Evolutionary conservation across 495 filamentous ascomycete genomes (phyloP), one percentile per base, ranked within the genome.

Genomic region (Penicillium riverlandense): DNA sequence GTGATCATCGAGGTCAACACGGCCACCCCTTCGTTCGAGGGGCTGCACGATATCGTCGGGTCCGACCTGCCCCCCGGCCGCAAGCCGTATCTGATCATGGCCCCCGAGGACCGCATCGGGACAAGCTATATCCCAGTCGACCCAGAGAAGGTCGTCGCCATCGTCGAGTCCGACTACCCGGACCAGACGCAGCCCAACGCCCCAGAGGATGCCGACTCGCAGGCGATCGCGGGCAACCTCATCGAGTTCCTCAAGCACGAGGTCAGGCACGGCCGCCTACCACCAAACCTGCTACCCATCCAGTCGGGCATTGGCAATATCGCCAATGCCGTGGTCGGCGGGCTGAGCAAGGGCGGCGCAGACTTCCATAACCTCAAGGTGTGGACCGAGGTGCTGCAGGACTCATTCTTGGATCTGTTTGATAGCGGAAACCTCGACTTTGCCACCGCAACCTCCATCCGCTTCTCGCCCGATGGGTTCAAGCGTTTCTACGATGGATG

Each of bases 1-100:
- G 83, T 95, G 62, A 88, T 95, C 54, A 87, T 95, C 51, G 89
- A 95, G 69, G 86, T 95, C 65, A 95, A 95, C 72, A 95, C 89
- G 1, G 69, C 86, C 6, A 78, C 84, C 33, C 89, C 89, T 7
- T 88, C 79, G 29, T 88, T 95, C 55, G 84, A 92, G 61, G 89
- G 89, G 39, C 76, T 95, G 29, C 89, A 95, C 71, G 89, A 95
- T 55, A 95, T 95, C 65, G 86, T 84, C 36, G 83, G 89, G 80
- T 85, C 83, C 6, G 84, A 92, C 43, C 73, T 90, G 1, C 89
- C 89, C 4, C 89, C 89, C 0, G 63, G 69, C 31, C 76, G 87
- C 42, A 94, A 94, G 68, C 89, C 89, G 4, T 94, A 92, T 61
- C 74, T 94, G 10, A 82, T 95, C 61, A 89, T 90, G 79, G 66